Base-by-base conservation (phyloP, 140 eudicot species). In the Anethum foeniculum region DNA sequence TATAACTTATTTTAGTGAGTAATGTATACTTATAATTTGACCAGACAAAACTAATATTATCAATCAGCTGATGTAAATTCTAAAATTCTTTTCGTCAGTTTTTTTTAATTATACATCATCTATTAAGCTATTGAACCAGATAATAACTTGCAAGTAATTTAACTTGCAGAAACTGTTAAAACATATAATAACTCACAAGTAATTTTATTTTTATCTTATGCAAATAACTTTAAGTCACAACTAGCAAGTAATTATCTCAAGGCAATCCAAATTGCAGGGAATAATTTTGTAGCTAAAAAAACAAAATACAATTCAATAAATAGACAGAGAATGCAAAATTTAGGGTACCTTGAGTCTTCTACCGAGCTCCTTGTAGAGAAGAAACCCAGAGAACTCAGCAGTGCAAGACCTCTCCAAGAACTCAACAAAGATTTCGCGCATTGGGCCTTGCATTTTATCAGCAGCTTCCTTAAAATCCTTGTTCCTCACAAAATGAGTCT, bases 381-480 rank as follows among this genome's bases (percentile, higher is more conserved):
- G 85, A 79, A 94, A 94, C 0, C 98, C 98, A 7, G 98, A 92
- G 80, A 94, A 94, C 84, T 94, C 98, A 84, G 98, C 98, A 28
- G 98, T 94, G 81, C 98, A 94, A 84, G 98, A 94, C 88, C 98
- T 90, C 88, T 94, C 97, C 82, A 92, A 67, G 81, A 94, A 94
- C 90, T 94, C 98, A 4, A 94, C 97, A 51, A 94, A 94, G 15
- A 94, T 92, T 83, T 92, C 91, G 25, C 97, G 81, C 23, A 94
- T 77, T 0, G 96, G 97, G 0, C 97, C 98, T 82, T 94, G 88
- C 46, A 94, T 85, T 54, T 86, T 87, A 51, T 94, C 98, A 38
- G 98, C 98, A n/a, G 98, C 98, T 77, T 94, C 97, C 76, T 94
- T 94, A 58, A 94, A 94, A 60, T 92, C 98, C 88, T 90, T 92